Evolutionary conservation across 2,329 filamentous ascomycete species (phyloP).

Genomic region (Epicoccum sorghinum): DNA sequence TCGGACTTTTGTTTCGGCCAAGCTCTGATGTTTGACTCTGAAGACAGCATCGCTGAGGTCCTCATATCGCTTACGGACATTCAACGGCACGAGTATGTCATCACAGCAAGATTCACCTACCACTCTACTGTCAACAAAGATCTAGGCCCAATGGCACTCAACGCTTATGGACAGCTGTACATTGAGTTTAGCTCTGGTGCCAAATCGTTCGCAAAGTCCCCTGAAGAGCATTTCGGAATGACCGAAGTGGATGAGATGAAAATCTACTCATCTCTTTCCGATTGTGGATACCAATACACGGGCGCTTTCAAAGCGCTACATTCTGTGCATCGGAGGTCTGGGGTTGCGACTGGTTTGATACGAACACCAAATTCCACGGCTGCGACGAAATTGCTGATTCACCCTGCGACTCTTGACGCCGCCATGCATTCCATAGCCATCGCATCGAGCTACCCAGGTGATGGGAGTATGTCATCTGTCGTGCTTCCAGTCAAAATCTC

Average conservation of each 20-base stretch:
- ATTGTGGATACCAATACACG: constrained; percentile 4
- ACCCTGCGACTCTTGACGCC: constrained; percentile 40
- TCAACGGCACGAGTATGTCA: background rate
- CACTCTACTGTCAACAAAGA: background rate
- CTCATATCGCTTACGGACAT: constrained; percentile 1
- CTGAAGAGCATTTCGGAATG: background rate
- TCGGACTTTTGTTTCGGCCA: constrained; percentile 18
- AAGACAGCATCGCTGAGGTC: constrained; percentile 2
- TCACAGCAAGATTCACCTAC: background rate
- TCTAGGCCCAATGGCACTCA: background rate
- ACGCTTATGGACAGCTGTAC: background rate
- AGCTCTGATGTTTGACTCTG: constrained; percentile 19
- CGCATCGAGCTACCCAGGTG: constrained; percentile 37
- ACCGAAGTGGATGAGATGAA: background rate
- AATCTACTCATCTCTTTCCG: background rate
- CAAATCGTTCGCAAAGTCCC: background rate
- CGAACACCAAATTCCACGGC: background rate
- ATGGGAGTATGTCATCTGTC: constrained; percentile 25
- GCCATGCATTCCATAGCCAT: constrained; percentile 40
- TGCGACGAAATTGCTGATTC: constrained; percentile 8
- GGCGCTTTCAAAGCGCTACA: constrained; percentile 5
- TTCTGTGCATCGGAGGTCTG: constrained; percentile 1
- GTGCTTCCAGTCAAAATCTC: constrained; percentile 14
- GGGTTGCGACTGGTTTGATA: background rate
- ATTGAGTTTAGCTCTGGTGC: background rate